Percentiles rank a stretch among this genome's conserved stretches.
phyloP scores from a whole-genome alignment of 495 filamentous ascomycete species.

The Elasticomyces elasticus region DNA sequence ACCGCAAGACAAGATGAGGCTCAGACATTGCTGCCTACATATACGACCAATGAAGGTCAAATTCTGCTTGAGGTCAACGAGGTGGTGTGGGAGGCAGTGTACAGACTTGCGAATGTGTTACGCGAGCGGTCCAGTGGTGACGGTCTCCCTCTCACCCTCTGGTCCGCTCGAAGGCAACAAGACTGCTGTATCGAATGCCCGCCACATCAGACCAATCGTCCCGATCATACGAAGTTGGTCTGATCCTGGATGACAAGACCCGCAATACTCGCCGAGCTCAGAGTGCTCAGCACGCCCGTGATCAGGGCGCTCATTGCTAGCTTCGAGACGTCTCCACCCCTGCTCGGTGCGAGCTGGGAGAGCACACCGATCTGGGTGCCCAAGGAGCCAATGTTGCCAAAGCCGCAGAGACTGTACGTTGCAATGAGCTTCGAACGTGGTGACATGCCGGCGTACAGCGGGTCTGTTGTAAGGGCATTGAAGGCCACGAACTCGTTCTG shows the following conservation, averaged over 20 bases:
- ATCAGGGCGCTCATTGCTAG: constrained; percentile 70
- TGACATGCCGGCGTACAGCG: constrained; percentile 46
- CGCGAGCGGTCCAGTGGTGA: no score
- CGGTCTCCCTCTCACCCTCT: no score
- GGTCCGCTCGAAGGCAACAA: no score
- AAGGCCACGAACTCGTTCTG: constrained; percentile 42
- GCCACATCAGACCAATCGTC: no score
- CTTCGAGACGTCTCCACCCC: constrained; percentile 62
- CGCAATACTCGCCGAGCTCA: constrained; percentile 73
- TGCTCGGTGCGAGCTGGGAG: constrained; percentile 63
- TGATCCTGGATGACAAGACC: constrained; percentile 60
- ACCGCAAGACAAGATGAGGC: no score
- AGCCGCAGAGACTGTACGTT: constrained; percentile 56
- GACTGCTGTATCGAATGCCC: no score
- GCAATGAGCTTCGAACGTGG: constrained; percentile 62
- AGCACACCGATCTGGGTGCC: constrained; percentile 82
- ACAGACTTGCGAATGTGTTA: no score
- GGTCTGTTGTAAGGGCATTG: constrained; percentile 38
- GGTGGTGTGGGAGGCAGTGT: no score
- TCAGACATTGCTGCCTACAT: no score
- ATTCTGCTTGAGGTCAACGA: no score
- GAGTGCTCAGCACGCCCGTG: constrained; percentile 65
- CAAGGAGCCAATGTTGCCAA: constrained; percentile 68
- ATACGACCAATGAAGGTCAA: no score
- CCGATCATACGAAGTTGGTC: constrained; percentile 10